Evolutionary conservation across 352 stramenopile species (phyloP).

Genomic region (Pythium apleroticum): DNA sequence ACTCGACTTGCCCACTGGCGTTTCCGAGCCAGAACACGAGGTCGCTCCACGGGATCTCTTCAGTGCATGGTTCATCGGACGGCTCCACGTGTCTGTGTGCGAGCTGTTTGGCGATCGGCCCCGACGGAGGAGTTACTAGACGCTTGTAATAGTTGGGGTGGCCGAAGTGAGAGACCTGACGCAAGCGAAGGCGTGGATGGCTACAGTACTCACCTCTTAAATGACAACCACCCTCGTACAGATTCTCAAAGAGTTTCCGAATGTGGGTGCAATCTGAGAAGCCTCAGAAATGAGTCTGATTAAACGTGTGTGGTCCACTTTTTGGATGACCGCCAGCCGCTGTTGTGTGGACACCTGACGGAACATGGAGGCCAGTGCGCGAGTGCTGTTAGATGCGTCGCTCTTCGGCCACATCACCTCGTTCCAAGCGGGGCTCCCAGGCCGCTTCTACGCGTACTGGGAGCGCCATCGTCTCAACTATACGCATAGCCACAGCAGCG

Average conservation of each 20-base stretch:
- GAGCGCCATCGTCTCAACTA: not conserved
- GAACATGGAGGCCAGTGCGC: not conserved
- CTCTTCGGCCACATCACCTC: conserved; percentile 17
- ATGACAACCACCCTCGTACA: too few species aligned
- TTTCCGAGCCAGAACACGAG: conserved; percentile 31
- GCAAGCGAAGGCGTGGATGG: not conserved
- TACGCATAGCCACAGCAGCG: not conserved
- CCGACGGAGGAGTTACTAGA: not conserved
- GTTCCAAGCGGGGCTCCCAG: conserved; percentile 20
- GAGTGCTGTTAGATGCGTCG: conserved; percentile 14
- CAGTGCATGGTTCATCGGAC: conserved; percentile 21
- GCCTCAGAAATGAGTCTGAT: not conserved
- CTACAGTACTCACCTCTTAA: not conserved
- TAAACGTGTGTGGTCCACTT: not conserved
- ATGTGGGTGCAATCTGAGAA: not conserved
- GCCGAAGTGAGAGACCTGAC: not conserved
- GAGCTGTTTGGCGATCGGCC: not conserved
- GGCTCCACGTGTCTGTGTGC: conserved; percentile 13
- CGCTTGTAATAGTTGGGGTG: not conserved
- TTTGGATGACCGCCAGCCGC: not conserved
- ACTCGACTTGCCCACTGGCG: conserved; percentile 25
- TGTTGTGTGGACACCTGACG: too few species aligned
- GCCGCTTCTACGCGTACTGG: conserved; percentile 18
- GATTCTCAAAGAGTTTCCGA: too few species aligned
- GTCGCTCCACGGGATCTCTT: conserved; percentile 28